A percentile compares a stretch with the other conserved stretches of the same genome.
These are phyloP conservation scores for Suillus fuscotomentosus DNA, from an alignment of 768 basidiomycete genomes.

Conservation along the genomic window DNA sequence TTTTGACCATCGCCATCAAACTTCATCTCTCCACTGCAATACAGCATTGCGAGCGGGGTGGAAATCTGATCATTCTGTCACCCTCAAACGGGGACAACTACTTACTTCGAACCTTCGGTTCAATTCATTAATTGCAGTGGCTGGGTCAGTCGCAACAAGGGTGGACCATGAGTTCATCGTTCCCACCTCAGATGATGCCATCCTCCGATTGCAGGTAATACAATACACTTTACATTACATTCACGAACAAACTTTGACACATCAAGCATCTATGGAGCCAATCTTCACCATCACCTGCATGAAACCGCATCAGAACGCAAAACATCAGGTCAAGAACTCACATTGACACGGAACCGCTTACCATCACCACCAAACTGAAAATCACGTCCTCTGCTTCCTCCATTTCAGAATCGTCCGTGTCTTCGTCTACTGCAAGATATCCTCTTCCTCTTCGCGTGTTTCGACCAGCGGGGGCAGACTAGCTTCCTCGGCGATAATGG, in stretches of 20 bases:
- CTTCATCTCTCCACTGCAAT: background rate
- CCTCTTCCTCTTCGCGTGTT: conserved; percentile 5
- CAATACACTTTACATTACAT: background rate
- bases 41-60: too few relatives aligned
- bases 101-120: conserved; percentile 25
- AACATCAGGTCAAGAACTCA: conserved; percentile 8
- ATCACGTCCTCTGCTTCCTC: conserved; percentile 12
- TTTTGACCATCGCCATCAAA: background rate
- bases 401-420: conserved; percentile 2
- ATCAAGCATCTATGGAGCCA: conserved; percentile 25
- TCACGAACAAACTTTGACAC: background rate
- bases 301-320: background rate
- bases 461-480: background rate
- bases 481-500: background rate
- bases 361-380: conserved; percentile 6
- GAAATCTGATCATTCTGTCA: background rate
- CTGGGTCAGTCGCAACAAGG: too few relatives aligned
- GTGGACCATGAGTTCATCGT: too few relatives aligned
- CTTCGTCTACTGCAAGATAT: conserved; percentile 8
- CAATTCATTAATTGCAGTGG: too few relatives aligned
- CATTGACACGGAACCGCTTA: background rate
- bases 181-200: background rate
- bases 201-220: background rate
- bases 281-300: conserved; percentile 17
- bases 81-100: background rate